These are phyloP conservation scores for Thalassia testudinum DNA, from an alignment of 116 monocot genomes.

Conservation along the genomic window DNA sequence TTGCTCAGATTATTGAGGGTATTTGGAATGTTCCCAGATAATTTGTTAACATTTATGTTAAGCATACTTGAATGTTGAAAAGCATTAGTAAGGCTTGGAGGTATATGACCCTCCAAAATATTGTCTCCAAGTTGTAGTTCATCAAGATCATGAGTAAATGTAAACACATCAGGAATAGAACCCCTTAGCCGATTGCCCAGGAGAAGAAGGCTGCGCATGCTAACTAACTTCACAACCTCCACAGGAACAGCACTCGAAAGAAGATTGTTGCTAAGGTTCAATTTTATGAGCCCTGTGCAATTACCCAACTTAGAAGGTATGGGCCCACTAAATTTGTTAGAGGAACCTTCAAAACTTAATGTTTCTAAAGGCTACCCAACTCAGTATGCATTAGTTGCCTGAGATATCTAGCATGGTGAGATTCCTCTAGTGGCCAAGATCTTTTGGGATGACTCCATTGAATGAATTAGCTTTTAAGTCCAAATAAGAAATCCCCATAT, in stretches of 20 bases:
- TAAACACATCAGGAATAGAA: conserved; percentile 48
- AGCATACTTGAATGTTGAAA: conserved; percentile 35
- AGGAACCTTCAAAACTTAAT: conserved; percentile 28
- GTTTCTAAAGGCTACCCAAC: conserved; percentile 32
- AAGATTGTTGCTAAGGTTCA: conserved; percentile 49
- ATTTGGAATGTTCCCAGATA: conserved; percentile 35
- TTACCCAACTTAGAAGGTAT: conserved; percentile 40
- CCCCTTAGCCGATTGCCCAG: conserved; percentile 36
- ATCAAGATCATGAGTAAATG: conserved; percentile 28
- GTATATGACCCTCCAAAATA: conserved; percentile 47
- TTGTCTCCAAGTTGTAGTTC: conserved; percentile 60
- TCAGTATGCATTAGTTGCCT: conserved; percentile 34
- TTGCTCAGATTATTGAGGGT: conserved; percentile 40
- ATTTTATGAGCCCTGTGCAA: conserved; percentile 26
- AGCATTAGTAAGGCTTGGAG: conserved; percentile 42
- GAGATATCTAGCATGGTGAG: conserved; percentile 70
- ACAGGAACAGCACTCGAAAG: conserved; percentile 40
- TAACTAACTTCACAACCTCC: conserved; percentile 16
- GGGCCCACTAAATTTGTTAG: conserved; percentile 36
- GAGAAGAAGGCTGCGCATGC: conserved; percentile 36
- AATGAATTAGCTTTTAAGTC: conserved; percentile 43
- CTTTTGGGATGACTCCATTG: conserved; percentile 25
- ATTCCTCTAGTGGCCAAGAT: conserved; percentile 26
- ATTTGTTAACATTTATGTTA: conserved; percentile 36
- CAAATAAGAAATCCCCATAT: conserved; percentile 32